Percentiles rank a stretch among this genome's conserved stretches.
Conservation (phyloP, 768 basidiomycete genomes). For the Phanerochaete sordida region DNA sequence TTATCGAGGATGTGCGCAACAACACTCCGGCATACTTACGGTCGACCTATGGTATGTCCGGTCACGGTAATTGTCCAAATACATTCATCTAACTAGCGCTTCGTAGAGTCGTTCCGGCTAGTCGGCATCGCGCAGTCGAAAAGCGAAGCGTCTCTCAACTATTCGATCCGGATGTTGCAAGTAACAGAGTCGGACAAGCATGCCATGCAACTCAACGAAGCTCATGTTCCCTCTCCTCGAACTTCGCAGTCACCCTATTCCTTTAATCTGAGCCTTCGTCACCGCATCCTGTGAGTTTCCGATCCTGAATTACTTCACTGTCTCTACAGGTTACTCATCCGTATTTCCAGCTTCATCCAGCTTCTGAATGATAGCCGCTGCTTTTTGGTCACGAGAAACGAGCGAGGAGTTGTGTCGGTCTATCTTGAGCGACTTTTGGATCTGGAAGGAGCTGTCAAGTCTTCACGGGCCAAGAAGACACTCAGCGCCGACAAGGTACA, state of each 20-base stretch:
- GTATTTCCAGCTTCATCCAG: constrained; percentile 30
- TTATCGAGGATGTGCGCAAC: not conserved
- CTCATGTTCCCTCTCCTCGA: constrained; percentile 31
- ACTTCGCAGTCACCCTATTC: constrained; percentile 15
- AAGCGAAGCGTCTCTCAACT: constrained; percentile 12
- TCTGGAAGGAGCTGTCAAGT: constrained; percentile 31
- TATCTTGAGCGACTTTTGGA: constrained; percentile 33
- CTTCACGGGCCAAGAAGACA: constrained; percentile 21
- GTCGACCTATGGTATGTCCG: not conserved
- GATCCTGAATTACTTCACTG: constrained; percentile 3
- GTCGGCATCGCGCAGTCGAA: constrained; percentile 8
- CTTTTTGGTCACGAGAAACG: constrained; percentile 38
- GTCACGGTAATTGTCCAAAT: no score
- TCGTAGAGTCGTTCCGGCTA: constrained; percentile 4
- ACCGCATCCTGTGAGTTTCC: constrained; percentile 34
- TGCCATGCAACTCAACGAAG: constrained; percentile 28
- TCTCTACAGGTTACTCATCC: not conserved
- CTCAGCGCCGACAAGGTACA: constrained; percentile 47
- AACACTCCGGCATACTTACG: not conserved
- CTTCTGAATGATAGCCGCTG: constrained; percentile 38
- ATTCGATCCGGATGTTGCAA: constrained; percentile 30
- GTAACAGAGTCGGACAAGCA: constrained; percentile 36
- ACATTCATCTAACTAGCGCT: no score
- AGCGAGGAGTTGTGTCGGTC: constrained; percentile 29
- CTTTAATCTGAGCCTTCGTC: constrained; percentile 24